Percentiles rank a stretch among this genome's conserved stretches.
These are phyloP conservation scores for Suhomyces bokatorum DNA, from an alignment of 1,139 yeast genomes.

Conservation along the genomic window DNA sequence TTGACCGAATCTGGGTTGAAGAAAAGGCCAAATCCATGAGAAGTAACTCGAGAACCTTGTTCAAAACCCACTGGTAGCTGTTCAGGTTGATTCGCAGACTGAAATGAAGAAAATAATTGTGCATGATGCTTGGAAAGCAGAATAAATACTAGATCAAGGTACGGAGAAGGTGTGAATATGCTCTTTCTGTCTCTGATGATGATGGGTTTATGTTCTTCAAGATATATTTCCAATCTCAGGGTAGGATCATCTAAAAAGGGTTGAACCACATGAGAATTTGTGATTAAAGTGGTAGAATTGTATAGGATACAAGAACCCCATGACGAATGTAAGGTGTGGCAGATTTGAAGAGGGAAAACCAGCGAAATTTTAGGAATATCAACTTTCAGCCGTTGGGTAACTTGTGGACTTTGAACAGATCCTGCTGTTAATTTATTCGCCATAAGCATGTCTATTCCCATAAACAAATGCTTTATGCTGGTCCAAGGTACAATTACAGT, in stretches of 20 bases:
- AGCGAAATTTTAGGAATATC: background rate
- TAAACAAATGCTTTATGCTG: background rate
- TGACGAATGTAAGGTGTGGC: conserved; percentile 9
- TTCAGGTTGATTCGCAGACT: background rate
- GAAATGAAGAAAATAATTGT: background rate
- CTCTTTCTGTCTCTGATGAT: conserved; percentile 1
- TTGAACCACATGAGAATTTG: conserved; percentile 39
- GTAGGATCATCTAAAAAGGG: conserved; percentile 20
- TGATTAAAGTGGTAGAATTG: conserved; percentile 28
- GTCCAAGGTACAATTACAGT: conserved; percentile 54
- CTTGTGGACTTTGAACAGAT: background rate
- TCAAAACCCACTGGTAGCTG: too few species aligned
- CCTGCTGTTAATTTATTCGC: conserved; percentile 2
- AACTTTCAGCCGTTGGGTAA: background rate
- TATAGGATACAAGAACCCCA: conserved; percentile 43
- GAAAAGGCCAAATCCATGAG: conserved; percentile 62
- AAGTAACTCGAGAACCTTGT: conserved; percentile 41
- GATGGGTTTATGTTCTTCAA: conserved; percentile 1
- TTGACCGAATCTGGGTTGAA: conserved; percentile 21
- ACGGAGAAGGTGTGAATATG: conserved; percentile 29
- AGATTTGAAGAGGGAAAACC: conserved; percentile 18
- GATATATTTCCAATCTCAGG: conserved; percentile 9
- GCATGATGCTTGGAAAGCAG: background rate
- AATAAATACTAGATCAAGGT: conserved; percentile 39
- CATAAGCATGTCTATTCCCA: background rate